Conservation (phyloP, 2,329 filamentous ascomycete species). For the Phialemonium atrogriseum region DNA sequence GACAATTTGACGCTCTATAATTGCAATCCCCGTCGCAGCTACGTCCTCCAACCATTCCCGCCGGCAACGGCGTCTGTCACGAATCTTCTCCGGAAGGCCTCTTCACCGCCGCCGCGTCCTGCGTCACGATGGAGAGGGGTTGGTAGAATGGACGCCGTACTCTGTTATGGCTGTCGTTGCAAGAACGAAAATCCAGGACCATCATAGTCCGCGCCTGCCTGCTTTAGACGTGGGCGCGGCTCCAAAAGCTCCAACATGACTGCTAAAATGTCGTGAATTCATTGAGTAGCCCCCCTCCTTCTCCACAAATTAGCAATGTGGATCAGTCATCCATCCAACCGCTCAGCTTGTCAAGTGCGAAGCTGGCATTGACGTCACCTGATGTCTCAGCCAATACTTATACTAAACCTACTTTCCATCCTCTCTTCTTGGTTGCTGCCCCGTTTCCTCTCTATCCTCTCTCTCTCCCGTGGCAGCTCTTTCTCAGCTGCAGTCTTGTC, state of each 20-base stretch:
- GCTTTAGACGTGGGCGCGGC: conserved; percentile 20
- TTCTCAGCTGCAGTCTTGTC: too few species aligned
- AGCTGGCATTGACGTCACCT: too few species aligned
- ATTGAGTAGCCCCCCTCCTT: too few species aligned
- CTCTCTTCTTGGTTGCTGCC: too few species aligned
- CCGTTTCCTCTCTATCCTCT: too few species aligned
- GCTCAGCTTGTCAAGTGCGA: too few species aligned
- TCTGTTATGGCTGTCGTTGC: conserved; percentile 14
- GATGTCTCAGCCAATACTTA: too few species aligned
- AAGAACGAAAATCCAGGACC: conserved; percentile 19
- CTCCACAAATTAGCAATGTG: too few species aligned
- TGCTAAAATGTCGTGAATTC: too few species aligned
- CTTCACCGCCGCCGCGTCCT: conserved; percentile 20
- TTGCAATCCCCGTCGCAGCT: conserved; percentile 8
- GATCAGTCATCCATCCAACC: too few species aligned
- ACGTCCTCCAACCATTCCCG: conserved; percentile 14
- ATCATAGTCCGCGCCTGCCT: conserved; percentile 25
- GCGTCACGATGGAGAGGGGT: conserved; percentile 19
- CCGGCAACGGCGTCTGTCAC: conserved; percentile 9
- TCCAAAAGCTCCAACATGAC: conserved; percentile 24
- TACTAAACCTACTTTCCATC: too few species aligned
- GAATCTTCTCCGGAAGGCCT: conserved; percentile 19
- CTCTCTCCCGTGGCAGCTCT: too few species aligned
- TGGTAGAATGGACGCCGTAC: conserved; percentile 7
- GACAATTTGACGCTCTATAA: neutral